phyloP scores from a whole-genome alignment of 441 rosid genomes.

The Aquilaria agallochum region DNA sequence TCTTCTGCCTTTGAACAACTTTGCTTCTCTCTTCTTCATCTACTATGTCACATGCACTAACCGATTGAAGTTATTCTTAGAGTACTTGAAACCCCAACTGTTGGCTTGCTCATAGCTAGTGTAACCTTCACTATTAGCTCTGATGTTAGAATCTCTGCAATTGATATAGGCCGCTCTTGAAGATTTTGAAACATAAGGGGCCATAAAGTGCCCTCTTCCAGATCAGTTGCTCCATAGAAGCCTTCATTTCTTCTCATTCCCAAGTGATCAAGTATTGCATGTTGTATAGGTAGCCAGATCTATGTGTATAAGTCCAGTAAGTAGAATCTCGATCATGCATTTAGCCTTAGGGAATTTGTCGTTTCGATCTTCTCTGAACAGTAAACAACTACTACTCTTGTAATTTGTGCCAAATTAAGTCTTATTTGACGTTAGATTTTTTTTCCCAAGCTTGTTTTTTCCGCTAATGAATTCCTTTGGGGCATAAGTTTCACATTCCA shows the following conservation, averaged over 20 bases:
- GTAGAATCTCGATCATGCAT: no score
- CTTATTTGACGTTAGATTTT: no score
- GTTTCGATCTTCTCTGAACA: no score
- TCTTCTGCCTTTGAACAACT: no score
- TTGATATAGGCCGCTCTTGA: constrained; percentile 47
- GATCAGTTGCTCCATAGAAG: constrained; percentile 16
- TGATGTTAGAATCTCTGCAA: constrained; percentile 4
- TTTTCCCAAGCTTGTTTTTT: no score
- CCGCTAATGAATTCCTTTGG: no score
- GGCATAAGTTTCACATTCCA: no score
- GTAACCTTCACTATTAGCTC: neutral
- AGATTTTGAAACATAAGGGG: constrained; percentile 30
- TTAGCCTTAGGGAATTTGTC: no score
- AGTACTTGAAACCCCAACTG: constrained; percentile 51
- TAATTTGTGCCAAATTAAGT: no score
- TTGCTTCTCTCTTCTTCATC: no score
- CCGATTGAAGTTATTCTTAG: constrained; percentile 44
- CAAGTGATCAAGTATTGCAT: constrained; percentile 31
- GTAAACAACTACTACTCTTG: no score
- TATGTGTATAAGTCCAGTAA: constrained; percentile 34
- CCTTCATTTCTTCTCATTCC: constrained; percentile 12
- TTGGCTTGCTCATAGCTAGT: neutral
- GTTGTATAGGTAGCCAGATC: constrained; percentile 34
- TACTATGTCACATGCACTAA: constrained; percentile 28
- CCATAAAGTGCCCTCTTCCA: constrained; percentile 36